Conservation (phyloP, 192 early-diverging fungal species). For the Pecoramyces ruminantium region DNA sequence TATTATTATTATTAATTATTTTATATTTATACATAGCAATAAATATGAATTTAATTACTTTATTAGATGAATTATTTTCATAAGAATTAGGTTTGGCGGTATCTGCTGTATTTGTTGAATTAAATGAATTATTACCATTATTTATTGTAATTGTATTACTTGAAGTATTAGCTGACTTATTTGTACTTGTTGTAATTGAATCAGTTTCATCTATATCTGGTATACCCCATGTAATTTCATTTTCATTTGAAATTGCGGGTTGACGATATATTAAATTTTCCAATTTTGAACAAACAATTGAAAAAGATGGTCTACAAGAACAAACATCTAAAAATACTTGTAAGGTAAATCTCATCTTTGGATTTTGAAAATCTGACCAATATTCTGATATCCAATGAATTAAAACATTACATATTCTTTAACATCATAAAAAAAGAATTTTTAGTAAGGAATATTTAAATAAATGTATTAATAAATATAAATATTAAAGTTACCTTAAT, state of each 20-base stretch:
- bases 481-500: conserved; percentile 8
- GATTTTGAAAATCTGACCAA: conserved; percentile 18
- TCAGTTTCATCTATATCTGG: conserved; percentile 9
- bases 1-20: too few relatives aligned
- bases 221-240: conserved; percentile 13
- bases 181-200: too few relatives aligned
- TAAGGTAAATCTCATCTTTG: conserved; percentile 21
- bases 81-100: too few relatives aligned
- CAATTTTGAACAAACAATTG: conserved; percentile 11
- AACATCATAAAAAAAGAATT: too few relatives aligned
- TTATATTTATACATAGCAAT: too few relatives aligned
- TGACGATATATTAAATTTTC: conserved; percentile 7
- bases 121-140: too few relatives aligned
- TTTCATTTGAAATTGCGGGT: conserved; percentile 5
- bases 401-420: conserved; percentile 19
- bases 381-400: conserved; percentile 14
- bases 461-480: too few relatives aligned
- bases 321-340: conserved; percentile 16
- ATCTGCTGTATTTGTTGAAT: too few relatives aligned
- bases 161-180: background rate
- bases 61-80: too few relatives aligned
- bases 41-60: too few relatives aligned
- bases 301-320: conserved; percentile 6
- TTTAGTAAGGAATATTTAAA: too few relatives aligned
- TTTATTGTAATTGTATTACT: background rate